Evolutionary conservation across 805 yeast species (phyloP).

Genomic region (Saturnispora besseyi): DNA sequence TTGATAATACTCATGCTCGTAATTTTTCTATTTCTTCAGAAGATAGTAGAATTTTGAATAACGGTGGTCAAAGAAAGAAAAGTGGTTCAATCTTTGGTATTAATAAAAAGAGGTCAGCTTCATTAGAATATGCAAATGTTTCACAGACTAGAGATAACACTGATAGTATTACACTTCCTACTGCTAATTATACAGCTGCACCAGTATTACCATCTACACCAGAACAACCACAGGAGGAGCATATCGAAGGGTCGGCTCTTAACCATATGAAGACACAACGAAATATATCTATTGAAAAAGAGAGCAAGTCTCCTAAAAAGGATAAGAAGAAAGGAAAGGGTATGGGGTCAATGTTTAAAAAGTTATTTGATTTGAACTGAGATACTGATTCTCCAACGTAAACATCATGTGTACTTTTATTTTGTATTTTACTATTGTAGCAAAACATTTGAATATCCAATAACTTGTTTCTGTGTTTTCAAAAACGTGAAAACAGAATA

Average conservation of each 20-base stretch:
- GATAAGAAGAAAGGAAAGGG: not conserved
- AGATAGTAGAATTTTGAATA: not conserved
- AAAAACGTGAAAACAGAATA: too few species aligned
- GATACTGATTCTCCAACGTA: too few species aligned
- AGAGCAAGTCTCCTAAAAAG: not conserved
- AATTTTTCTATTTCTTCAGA: constrained; percentile 7
- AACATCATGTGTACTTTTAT: not conserved
- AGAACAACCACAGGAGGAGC: not conserved
- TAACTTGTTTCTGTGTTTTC: not conserved
- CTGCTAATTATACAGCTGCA: not conserved
- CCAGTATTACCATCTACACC: not conserved
- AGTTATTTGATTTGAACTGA: constrained; percentile 22
- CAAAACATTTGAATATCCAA: not conserved
- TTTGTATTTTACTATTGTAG: not conserved
- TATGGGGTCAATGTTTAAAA: constrained; percentile 19
- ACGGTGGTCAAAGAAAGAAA: not conserved
- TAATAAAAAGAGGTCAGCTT: not conserved
- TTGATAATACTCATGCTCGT: not conserved
- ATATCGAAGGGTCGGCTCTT: not conserved
- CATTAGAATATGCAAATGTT: not conserved
- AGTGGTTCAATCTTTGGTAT: not conserved
- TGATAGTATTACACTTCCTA: not conserved
- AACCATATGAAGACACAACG: not conserved
- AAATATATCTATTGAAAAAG: not conserved
- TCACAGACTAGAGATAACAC: not conserved